Conservation (phyloP, 1,139 yeast genomes). For the Scheffersomyces titani region DNA sequence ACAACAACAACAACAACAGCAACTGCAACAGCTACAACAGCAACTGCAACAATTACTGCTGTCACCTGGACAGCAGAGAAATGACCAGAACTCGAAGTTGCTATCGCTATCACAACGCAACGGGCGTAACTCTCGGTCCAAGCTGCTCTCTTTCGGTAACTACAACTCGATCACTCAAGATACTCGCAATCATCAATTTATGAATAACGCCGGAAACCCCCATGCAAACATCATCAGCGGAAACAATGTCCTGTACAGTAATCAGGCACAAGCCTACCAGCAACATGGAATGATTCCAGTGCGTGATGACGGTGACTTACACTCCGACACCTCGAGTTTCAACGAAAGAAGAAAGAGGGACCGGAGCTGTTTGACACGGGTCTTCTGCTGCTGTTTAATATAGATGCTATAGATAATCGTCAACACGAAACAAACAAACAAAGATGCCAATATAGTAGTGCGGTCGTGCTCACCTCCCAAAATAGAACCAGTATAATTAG, state of each 20-base stretch:
- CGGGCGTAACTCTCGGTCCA: slow-evolving; percentile 9
- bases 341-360: slow-evolving; percentile 25
- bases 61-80: slow-evolving; percentile 8
- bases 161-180: slow-evolving; percentile 33
- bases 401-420: not conserved
- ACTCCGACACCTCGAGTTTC: slow-evolving; percentile 40
- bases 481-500: not conserved
- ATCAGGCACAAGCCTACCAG: slow-evolving; percentile 6
- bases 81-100: slow-evolving; percentile 7
- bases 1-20: slow-evolving; percentile 21
- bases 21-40: slow-evolving; percentile 8
- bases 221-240: slow-evolving; percentile 4
- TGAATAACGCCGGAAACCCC: slow-evolving; percentile 7
- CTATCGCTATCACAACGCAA: not conserved
- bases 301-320: slow-evolving; percentile 41
- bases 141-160: slow-evolving; percentile 21
- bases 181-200: slow-evolving; percentile 16
- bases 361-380: slow-evolving; percentile 14
- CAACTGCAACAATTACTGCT: slow-evolving; percentile 4
- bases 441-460: not conserved
- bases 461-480: not conserved
- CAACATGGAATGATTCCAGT: slow-evolving; percentile 33
- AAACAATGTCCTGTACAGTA: slow-evolving; percentile 6
- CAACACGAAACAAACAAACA: not conserved
- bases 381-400: slow-evolving; percentile 14